These are phyloP conservation scores for Ziziphus jujuba DNA, from an alignment of 306 rosid species.

Conservation along the genomic window DNA sequence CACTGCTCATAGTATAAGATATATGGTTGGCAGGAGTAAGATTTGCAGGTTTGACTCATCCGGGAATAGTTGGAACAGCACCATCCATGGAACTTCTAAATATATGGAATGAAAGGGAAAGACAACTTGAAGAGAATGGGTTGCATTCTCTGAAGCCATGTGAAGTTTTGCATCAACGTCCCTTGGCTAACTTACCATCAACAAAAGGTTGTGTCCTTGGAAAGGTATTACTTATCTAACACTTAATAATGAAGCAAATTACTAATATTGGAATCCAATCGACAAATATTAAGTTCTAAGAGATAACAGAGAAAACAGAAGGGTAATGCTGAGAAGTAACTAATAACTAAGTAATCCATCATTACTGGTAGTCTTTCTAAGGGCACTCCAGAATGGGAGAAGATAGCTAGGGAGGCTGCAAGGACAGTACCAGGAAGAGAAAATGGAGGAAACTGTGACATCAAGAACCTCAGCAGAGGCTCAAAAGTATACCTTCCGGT, in stretches of 20 bases:
- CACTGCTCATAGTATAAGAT: not conserved
- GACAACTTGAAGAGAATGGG: constrained; percentile 61
- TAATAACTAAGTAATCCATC: too few species aligned
- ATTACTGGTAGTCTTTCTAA: not conserved
- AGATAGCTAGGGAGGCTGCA: constrained; percentile 80
- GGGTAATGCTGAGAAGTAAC: too few species aligned
- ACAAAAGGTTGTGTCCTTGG: constrained; percentile 71
- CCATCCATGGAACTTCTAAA: constrained; percentile 78
- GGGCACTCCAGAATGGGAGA: constrained; percentile 73
- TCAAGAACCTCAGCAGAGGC: constrained; percentile 82
- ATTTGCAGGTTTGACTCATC: constrained; percentile 92
- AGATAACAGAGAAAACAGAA: not conserved
- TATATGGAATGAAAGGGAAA: constrained; percentile 85
- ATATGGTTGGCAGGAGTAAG: constrained; percentile 63
- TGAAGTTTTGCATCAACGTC: constrained; percentile 86
- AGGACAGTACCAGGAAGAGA: constrained; percentile 98
- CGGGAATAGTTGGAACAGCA: constrained; percentile 91
- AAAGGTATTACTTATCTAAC: constrained; percentile 43
- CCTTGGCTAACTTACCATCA: constrained; percentile 82
- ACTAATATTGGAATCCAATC: not conserved
- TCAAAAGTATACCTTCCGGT: constrained; percentile 89
- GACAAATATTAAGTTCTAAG: not conserved
- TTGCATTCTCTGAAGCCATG: constrained; percentile 57
- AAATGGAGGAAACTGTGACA: constrained; percentile 96
- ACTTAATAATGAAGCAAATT: not conserved